phyloP scores from a whole-genome alignment of 2,329 filamentous ascomycete species.

The Fusarium anthophilum region DNA sequence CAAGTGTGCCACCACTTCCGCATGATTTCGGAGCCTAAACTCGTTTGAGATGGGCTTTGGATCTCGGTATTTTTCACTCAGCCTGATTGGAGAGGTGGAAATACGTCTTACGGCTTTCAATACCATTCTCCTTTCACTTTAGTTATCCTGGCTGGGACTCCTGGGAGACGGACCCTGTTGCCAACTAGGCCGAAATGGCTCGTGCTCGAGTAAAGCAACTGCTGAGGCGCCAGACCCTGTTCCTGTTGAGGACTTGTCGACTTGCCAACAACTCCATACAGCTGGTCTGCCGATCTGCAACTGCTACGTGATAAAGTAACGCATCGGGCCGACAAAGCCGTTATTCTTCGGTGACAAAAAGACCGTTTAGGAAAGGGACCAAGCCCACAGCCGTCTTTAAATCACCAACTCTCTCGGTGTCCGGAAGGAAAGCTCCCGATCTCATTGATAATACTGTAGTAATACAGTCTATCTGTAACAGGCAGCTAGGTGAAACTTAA shows the following conservation, averaged over 20 bases:
- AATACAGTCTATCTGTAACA: too few relatives aligned
- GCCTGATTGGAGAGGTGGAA: too few relatives aligned
- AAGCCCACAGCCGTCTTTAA: background rate
- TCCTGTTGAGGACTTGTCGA: background rate
- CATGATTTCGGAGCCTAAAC: background rate
- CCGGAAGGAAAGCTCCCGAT: background rate
- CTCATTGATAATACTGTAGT: background rate
- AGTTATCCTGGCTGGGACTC: background rate
- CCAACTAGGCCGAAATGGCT: too few relatives aligned
- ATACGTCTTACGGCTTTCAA: too few relatives aligned
- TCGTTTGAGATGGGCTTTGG: too few relatives aligned
- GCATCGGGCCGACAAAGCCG: background rate
- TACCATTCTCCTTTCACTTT: too few relatives aligned
- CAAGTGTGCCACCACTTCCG: background rate
- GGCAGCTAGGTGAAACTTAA: background rate
- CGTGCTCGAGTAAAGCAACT: background rate
- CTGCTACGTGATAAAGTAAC: background rate
- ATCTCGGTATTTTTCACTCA: too few relatives aligned
- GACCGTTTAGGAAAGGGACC: background rate
- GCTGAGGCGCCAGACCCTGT: background rate
- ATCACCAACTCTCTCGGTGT: too few relatives aligned
- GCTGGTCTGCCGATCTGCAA: background rate
- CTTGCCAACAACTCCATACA: background rate
- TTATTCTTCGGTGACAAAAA: too few relatives aligned
- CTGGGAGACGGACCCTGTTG: background rate